phyloP scores from a whole-genome alignment of 257 asterid genomes.

The Solanum etuberosum region DNA sequence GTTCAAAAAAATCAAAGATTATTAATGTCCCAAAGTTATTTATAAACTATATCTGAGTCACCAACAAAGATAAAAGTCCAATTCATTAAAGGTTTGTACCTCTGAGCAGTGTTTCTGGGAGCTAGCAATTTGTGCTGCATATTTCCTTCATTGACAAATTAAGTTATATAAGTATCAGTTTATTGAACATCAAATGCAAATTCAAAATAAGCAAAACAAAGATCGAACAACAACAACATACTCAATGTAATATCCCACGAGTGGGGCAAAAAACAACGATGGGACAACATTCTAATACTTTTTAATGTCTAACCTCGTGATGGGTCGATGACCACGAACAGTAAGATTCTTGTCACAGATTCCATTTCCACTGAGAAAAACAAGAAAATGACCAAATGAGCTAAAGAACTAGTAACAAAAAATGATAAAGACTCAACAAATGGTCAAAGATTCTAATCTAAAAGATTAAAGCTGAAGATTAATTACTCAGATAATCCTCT shows the following conservation, averaged over 20 bases:
- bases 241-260: background rate
- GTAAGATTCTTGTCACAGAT: conserved; percentile 31
- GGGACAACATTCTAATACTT: background rate
- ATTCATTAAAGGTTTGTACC: conserved; percentile 14
- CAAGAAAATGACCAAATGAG: background rate
- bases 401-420: background rate
- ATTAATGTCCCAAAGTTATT: background rate
- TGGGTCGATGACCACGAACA: conserved; percentile 47
- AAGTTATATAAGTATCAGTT: background rate
- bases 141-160: conserved; percentile 30
- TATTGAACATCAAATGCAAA: background rate
- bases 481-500: conserved; percentile 64
- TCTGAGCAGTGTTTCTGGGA: conserved; percentile 30
- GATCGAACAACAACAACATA: background rate
- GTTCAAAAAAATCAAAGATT: background rate
- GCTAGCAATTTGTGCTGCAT: conserved; percentile 61
- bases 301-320: conserved; percentile 41
- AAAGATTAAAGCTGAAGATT: conserved; percentile 13
- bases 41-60: background rate
- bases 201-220: background rate
- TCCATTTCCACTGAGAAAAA: conserved; percentile 40
- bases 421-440: background rate
- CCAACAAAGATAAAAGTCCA: background rate
- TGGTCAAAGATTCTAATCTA: background rate
- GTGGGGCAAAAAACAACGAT: background rate